Evolutionary conservation across 2,329 filamentous ascomycete species (phyloP).

Genomic region (Cercospora zeina): DNA sequence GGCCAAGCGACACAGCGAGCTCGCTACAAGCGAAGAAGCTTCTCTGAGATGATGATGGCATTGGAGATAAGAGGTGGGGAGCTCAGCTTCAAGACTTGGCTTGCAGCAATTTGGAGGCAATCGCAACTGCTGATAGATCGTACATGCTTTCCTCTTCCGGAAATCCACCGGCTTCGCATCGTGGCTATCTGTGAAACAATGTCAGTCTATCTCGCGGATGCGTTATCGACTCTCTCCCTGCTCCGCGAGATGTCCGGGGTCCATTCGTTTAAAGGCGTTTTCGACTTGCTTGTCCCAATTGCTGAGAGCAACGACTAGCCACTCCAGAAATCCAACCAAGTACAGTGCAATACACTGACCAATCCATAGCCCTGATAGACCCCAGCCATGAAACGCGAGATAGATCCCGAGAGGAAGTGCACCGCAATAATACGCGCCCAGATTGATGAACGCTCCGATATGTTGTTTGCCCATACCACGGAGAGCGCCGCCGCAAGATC

Average conservation of each 20-base stretch:
- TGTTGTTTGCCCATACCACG: slow-evolving; percentile 85
- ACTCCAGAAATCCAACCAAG: slow-evolving; percentile 74
- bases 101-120: not conserved
- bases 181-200: slow-evolving; percentile 12
- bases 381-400: slow-evolving; percentile 84
- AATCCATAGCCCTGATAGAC: slow-evolving; percentile 75
- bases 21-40: slow-evolving; percentile 1
- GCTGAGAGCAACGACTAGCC: slow-evolving; percentile 74
- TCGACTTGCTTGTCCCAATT: slow-evolving; percentile 74
- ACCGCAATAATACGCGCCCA: slow-evolving; percentile 79
- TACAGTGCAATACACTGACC: slow-evolving; percentile 67
- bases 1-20: slow-evolving; percentile 22
- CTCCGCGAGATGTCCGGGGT: slow-evolving; percentile 52
- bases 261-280: slow-evolving; percentile 70
- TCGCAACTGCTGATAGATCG: slow-evolving; percentile 16
- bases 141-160: slow-evolving; percentile 15
- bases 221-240: slow-evolving; percentile 26
- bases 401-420: slow-evolving; percentile 80
- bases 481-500: slow-evolving; percentile 76
- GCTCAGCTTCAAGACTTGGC: slow-evolving; percentile 5
- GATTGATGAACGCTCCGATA: slow-evolving; percentile 78
- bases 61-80: slow-evolving; percentile 30
- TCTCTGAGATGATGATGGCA: slow-evolving; percentile 16
- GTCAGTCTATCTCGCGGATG: slow-evolving; percentile 9
- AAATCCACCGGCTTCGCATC: slow-evolving; percentile 5